Evolutionary conservation across 2,329 filamentous ascomycete species (phyloP), one percentile per base, ranked within the genome.

Genomic region (Curvularia hawaiiensis): DNA sequence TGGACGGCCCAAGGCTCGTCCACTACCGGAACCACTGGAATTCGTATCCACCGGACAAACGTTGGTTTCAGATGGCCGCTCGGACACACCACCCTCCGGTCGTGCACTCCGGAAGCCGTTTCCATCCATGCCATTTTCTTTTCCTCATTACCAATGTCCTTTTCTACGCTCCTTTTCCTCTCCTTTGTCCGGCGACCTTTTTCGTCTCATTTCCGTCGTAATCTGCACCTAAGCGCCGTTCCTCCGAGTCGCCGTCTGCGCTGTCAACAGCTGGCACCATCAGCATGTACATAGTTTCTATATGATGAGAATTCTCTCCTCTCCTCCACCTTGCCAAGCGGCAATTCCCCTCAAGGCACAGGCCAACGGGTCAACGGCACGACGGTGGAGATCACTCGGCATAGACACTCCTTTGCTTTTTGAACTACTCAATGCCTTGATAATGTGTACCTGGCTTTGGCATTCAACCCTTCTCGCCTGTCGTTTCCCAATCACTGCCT

Each of bases 341-440:
- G 44, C 31, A 45, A n/a, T 53, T 39, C 30, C 58, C 64, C 60
- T 57, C 59, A 59, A 59, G 56, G 54, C 67, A 28, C 14, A 18
- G 33, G 31, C 46, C n/a, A 20, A 35, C 40, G 22, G 40, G 4
- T 16, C 40, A 54, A 38, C 41, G 57, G 52, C 46, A 24, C 31
- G 33, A 45, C 50, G 57, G 65, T 62, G 52, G 54, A 63, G 50
- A 70, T 69, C 70, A 70, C 65, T 68, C 52, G 61, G 60, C 60
- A 54, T 56, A 31, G 54, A 48, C 31, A 54, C 54, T 56, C 54
- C 65, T 41, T 55, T 58, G 54, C 57, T 54, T 49, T 41, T 12
- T 39, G 24, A 50, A 16, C 50, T n/a, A 26, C 44, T 35, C 38
- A 56, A 44, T 48, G 45, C 54, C 41, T 26, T 58, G 47, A 63